These are phyloP conservation scores for Calonectria naviculata DNA, from an alignment of 2,329 filamentous ascomycete species.

Conservation along the genomic window DNA sequence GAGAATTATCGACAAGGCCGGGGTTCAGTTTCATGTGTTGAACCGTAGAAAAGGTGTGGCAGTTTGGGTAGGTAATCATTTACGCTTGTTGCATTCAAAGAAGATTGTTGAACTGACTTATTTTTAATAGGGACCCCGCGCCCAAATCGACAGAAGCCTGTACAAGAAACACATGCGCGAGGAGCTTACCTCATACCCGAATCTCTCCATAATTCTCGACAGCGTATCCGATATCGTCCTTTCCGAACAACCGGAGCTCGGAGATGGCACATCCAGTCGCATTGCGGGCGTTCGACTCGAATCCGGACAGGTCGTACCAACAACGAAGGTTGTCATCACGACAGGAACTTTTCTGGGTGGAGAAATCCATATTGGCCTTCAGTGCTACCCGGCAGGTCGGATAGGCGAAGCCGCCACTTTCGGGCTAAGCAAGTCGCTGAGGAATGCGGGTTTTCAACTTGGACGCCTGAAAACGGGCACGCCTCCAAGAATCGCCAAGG, in stretches of 20 bases:
- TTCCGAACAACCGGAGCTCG: constrained; percentile 58
- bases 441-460: constrained; percentile 87
- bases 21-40: constrained; percentile 91
- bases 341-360: constrained; percentile 96
- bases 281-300: constrained; percentile 90
- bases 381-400: constrained; percentile 86
- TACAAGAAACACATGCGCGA: constrained; percentile 93
- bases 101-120: constrained; percentile 1
- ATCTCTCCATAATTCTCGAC: constrained; percentile 83
- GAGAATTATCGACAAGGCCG: constrained; percentile 90
- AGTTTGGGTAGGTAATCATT: constrained; percentile 74
- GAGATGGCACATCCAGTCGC: constrained; percentile 67
- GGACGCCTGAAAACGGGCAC: constrained; percentile 96
- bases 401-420: constrained; percentile 96
- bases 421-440: constrained; percentile 89
- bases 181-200: constrained; percentile 82
- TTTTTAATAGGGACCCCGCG: constrained; percentile 76
- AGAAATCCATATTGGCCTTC: constrained; percentile 94
- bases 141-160: constrained; percentile 91
- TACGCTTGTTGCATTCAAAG: not conserved
- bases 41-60: constrained; percentile 93
- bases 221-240: constrained; percentile 91
- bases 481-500: constrained; percentile 84
- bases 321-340: constrained; percentile 89
- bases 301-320: constrained; percentile 84